phyloP scores from a whole-genome alignment of 2,329 filamentous ascomycete species.

The Penicillium sp. region DNA sequence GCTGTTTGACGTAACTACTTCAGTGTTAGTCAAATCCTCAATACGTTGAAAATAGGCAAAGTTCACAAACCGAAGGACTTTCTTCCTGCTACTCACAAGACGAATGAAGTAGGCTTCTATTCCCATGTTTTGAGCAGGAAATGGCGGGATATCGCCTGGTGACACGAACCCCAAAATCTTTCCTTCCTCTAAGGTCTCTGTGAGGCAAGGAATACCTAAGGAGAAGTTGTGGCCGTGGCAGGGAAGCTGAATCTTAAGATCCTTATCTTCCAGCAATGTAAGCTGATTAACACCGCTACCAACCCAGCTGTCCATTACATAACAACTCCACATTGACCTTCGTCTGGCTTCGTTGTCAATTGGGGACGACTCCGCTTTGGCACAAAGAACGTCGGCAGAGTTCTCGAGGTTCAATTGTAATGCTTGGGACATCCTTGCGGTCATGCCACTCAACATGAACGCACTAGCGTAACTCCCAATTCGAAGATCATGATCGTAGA shows the following conservation, averaged over 20 bases:
- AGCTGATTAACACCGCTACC: constrained; percentile 29
- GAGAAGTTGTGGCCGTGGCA: constrained; percentile 27
- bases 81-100: constrained; percentile 16
- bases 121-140: constrained; percentile 14
- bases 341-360: constrained; percentile 23
- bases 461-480: constrained; percentile 28
- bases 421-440: constrained; percentile 27
- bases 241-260: constrained; percentile 26
- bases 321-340: constrained; percentile 30
- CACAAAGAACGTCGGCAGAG: constrained; percentile 24
- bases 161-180: constrained; percentile 20
- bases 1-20: constrained; percentile 42
- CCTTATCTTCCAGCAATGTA: constrained; percentile 24
- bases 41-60: background rate
- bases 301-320: constrained; percentile 27
- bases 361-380: constrained; percentile 13
- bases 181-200: constrained; percentile 20
- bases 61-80: constrained; percentile 11
- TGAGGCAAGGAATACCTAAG: constrained; percentile 23
- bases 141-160: constrained; percentile 1
- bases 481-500: constrained; percentile 28
- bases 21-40: background rate
- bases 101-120: constrained; percentile 20
- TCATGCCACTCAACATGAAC: constrained; percentile 26
- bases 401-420: constrained; percentile 28